phyloP scores from a whole-genome alignment of 305 asterid genomes.

The Rubia occidens region DNA sequence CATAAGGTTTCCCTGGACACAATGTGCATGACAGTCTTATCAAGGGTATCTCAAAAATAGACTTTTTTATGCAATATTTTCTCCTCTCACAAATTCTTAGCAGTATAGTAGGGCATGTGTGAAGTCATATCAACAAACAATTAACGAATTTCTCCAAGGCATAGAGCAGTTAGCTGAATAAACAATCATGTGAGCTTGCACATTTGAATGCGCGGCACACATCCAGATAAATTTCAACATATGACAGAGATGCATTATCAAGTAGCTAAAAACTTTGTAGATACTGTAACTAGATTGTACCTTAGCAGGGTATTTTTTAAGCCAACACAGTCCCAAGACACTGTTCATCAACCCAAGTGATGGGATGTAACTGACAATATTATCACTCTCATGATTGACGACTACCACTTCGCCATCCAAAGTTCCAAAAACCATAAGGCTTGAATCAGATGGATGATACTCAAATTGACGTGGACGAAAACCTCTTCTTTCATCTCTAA shows the following conservation, averaged over 20 bases:
- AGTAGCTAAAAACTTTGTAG: not conserved
- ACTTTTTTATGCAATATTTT: not conserved
- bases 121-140: not conserved
- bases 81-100: constrained; percentile 4
- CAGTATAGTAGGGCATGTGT: not conserved
- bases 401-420: constrained; percentile 91
- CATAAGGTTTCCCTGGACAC: not conserved
- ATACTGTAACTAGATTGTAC: constrained; percentile 24
- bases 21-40: not conserved
- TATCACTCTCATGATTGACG: constrained; percentile 75
- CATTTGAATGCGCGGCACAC: not conserved
- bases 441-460: constrained; percentile 88
- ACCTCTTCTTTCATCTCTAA: constrained; percentile 58
- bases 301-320: constrained; percentile 70
- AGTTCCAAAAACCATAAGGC: constrained; percentile 94
- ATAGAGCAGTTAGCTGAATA: not conserved
- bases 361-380: constrained; percentile 60
- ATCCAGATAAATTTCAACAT: not conserved
- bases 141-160: not conserved
- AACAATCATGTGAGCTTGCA: not conserved
- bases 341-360: constrained; percentile 86
- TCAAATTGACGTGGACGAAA: constrained; percentile 89
- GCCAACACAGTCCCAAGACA: constrained; percentile 90
- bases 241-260: not conserved
- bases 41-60: not conserved